phyloP scores from a whole-genome alignment of 2,329 filamentous ascomycete genomes.

The Botrytis cinerea region DNA sequence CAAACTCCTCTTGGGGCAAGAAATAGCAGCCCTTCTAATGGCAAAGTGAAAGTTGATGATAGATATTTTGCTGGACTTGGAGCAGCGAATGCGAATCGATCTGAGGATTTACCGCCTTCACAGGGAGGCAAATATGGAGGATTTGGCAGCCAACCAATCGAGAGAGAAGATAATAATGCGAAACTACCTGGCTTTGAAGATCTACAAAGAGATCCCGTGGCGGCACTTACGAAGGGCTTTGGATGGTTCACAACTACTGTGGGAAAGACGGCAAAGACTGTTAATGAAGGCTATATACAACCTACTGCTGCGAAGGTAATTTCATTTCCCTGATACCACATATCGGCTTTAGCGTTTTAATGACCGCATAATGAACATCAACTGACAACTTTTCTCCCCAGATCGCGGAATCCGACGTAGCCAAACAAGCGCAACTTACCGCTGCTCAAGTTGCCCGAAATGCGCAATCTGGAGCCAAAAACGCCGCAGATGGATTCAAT shows the following conservation, averaged over 20 bases:
- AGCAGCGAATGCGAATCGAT: slow-evolving; percentile 74
- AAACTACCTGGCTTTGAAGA: slow-evolving; percentile 75
- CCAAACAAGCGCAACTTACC: slow-evolving; percentile 62
- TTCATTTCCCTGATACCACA: slow-evolving; percentile 31
- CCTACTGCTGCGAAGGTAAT: slow-evolving; percentile 84
- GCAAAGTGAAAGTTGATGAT: slow-evolving; percentile 71
- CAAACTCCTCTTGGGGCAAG: slow-evolving; percentile 35
- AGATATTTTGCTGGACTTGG: slow-evolving; percentile 88
- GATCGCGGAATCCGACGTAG: slow-evolving; percentile 79
- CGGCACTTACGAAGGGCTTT: slow-evolving; percentile 85
- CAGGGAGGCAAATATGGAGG: slow-evolving; percentile 92
- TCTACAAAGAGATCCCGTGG: slow-evolving; percentile 87
- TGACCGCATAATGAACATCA: background rate
- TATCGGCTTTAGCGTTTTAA: background rate
- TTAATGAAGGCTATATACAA: slow-evolving; percentile 90
- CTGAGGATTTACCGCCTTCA: slow-evolving; percentile 75
- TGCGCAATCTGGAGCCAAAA: slow-evolving; percentile 69
- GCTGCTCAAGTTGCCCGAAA: slow-evolving; percentile 67
- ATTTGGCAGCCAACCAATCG: slow-evolving; percentile 73
- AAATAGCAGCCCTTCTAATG: slow-evolving; percentile 38
- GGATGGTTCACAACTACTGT: slow-evolving; percentile 92
- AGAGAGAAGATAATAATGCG: slow-evolving; percentile 49
- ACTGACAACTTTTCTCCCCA: slow-evolving; percentile 42
- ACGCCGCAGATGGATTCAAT: slow-evolving; percentile 76
- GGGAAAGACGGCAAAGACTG: slow-evolving; percentile 84